Percentiles rank a stretch among this genome's conserved stretches.
phyloP scores from a whole-genome alignment of 192 early-diverging fungal species.

The Cetraspora pellucida region DNA sequence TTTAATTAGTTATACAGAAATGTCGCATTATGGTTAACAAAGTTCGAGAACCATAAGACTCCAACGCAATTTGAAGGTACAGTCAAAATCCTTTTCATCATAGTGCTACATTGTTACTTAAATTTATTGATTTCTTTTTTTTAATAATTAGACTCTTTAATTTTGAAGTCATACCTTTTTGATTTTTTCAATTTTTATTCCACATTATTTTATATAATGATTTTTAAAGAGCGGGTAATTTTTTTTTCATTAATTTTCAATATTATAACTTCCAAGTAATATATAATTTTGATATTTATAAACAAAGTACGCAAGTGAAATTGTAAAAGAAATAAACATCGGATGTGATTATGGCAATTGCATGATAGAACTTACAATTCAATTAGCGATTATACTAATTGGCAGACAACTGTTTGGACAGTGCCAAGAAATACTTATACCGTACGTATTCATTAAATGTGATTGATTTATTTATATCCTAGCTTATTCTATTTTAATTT shows the following conservation, averaged over 20 bases:
- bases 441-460: slow-evolving; percentile 32
- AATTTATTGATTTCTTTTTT: background rate
- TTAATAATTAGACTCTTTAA: slow-evolving; percentile 45
- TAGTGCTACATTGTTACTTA: background rate
- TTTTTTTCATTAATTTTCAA: background rate
- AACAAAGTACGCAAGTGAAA: too few relatives aligned
- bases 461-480: background rate
- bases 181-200: slow-evolving; percentile 65
- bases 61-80: slow-evolving; percentile 48
- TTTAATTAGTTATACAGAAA: slow-evolving; percentile 8
- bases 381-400: slow-evolving; percentile 64
- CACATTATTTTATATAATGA: slow-evolving; percentile 59
- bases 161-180: slow-evolving; percentile 60
- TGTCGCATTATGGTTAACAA: slow-evolving; percentile 42
- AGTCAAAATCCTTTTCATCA: background rate
- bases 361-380: slow-evolving; percentile 58
- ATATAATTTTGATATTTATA: too few relatives aligned
- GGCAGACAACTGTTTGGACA: slow-evolving; percentile 58
- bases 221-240: slow-evolving; percentile 44
- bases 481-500: background rate
- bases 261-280: too few relatives aligned
- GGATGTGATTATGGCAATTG: slow-evolving; percentile 36
- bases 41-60: slow-evolving; percentile 55
- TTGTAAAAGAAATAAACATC: too few relatives aligned
- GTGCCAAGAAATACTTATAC: slow-evolving; percentile 49